phyloP scores from a whole-genome alignment of 2,329 filamentous ascomycete species.

The Aureobasidium sp. region DNA sequence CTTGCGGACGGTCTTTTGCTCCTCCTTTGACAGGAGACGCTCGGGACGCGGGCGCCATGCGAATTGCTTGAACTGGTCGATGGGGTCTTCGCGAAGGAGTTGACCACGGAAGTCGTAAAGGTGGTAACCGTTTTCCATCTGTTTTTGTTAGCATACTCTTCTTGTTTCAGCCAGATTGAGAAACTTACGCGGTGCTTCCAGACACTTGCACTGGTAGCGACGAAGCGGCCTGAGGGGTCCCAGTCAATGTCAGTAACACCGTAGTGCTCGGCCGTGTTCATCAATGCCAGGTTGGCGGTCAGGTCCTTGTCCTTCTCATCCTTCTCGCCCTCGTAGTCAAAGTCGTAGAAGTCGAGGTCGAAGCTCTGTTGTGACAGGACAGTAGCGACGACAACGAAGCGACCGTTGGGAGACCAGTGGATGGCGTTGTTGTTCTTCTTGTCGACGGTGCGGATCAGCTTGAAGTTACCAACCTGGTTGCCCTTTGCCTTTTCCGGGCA shows the following conservation, averaged over 20 bases:
- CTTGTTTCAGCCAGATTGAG: background rate
- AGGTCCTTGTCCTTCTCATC: slow-evolving; percentile 88
- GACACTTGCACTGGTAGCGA: slow-evolving; percentile 83
- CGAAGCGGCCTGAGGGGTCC: slow-evolving; percentile 92
- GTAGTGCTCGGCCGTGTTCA: slow-evolving; percentile 92
- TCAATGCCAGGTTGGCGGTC: slow-evolving; percentile 86
- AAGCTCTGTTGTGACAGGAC: slow-evolving; percentile 88
- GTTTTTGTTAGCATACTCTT: slow-evolving; percentile 15
- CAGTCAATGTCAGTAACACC: slow-evolving; percentile 96
- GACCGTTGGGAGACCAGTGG: slow-evolving; percentile 94
- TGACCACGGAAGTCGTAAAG: slow-evolving; percentile 94
- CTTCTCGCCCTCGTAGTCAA: slow-evolving; percentile 97
- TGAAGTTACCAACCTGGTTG: slow-evolving; percentile 78
- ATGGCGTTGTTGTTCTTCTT: slow-evolving; percentile 99
- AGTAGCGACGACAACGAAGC: slow-evolving; percentile 90
- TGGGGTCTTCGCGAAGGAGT: slow-evolving; percentile 76
- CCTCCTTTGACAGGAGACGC: slow-evolving; percentile 88
- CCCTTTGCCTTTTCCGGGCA: slow-evolving; percentile 92
- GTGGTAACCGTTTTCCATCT: slow-evolving; percentile 99
- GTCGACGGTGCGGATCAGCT: slow-evolving; percentile 85
- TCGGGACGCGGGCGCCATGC: slow-evolving; percentile 85
- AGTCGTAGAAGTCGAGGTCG: slow-evolving; percentile 94
- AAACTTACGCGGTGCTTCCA: slow-evolving; percentile 87
- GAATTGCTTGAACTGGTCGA: slow-evolving; percentile 98
- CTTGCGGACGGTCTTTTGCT: slow-evolving; percentile 96